These are phyloP conservation scores for Symbiodinium pilosum DNA, from an alignment of 73 alveolate genomes.

Conservation along the genomic window DNA sequence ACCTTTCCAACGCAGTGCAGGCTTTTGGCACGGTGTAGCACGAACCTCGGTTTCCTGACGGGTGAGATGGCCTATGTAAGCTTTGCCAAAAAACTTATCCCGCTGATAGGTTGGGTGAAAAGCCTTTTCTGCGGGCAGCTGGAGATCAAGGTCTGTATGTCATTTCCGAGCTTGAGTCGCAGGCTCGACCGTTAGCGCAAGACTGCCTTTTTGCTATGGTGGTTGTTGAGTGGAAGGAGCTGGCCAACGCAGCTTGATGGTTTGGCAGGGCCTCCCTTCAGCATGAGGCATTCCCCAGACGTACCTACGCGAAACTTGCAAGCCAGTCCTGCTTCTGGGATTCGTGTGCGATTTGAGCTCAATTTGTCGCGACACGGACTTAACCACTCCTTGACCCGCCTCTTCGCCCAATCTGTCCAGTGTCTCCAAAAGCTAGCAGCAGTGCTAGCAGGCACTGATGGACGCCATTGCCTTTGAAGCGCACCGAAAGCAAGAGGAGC, in stretches of 20 bases:
- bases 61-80: neutral
- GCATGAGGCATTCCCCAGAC: too few relatives aligned
- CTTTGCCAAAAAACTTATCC: neutral
- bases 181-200: neutral
- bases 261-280: neutral
- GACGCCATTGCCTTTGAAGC: neutral
- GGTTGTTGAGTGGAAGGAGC: neutral
- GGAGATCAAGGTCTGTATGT: neutral
- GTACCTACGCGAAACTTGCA: too few relatives aligned
- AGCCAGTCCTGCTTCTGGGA: too few relatives aligned
- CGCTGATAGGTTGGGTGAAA: neutral
- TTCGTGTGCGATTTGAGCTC: too few relatives aligned
- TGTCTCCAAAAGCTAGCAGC: too few relatives aligned
- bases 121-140: neutral
- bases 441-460: slow-evolving; percentile 7
- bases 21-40: neutral
- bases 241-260: neutral
- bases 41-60: neutral
- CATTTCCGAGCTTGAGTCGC: neutral
- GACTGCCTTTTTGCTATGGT: neutral
- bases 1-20: neutral
- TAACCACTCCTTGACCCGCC: too few relatives aligned
- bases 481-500: neutral
- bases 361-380: too few relatives aligned
- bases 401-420: too few relatives aligned